Base-by-base conservation (phyloP, 1,284 basidiomycete genomes). In the Coniophora puteana region DNA sequence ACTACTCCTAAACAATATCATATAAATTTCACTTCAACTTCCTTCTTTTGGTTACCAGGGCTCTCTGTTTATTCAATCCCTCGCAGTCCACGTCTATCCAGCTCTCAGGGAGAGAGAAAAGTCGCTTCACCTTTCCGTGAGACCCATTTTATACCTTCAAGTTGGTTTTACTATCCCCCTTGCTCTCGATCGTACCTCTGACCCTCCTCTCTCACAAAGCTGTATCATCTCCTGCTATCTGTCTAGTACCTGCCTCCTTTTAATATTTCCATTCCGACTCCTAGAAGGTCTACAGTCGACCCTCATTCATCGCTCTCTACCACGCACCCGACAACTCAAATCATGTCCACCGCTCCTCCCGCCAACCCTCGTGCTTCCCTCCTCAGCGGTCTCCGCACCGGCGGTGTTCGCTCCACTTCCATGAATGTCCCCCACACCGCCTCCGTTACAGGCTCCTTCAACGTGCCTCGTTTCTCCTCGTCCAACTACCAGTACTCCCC, bases 381-480 rank as follows among this genome's bases (percentile, higher is more conserved):
- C 55, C 84, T 90, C 63, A 74, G 83, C 48, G 85, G 84, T 54
- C 85, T 90, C 56, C 84, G 87, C 61, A 90, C 87, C 42, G 87
- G 88, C 61, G 87, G 87, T 41, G 88, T 89, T 46, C 83, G 87
- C 54, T 79, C 86, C 13, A 59, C 72, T 32, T 81, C 84, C 47
- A 66, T 69, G 52, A 66, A 66, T 50, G 62, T 77, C 20, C 83
- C 86, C 33, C 80, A 84, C 61, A 81, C 83, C 34, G 81, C 84
- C 42, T 78, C 80, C 22, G 78, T 80, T 21, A 66, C 69, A 38
- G 71, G 68, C 48, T 66, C 80, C 22, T 86, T 86, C 70, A 67
- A 67, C 54, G 49, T 73, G 18, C 68, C 73, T 28, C 72, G 66
- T 44, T 69, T 69, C 54, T 43, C 71, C 22, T 69, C 74, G 53